Conservation (phyloP, 2,329 filamentous ascomycete genomes). For the Sarocladiaceae sp. region DNA sequence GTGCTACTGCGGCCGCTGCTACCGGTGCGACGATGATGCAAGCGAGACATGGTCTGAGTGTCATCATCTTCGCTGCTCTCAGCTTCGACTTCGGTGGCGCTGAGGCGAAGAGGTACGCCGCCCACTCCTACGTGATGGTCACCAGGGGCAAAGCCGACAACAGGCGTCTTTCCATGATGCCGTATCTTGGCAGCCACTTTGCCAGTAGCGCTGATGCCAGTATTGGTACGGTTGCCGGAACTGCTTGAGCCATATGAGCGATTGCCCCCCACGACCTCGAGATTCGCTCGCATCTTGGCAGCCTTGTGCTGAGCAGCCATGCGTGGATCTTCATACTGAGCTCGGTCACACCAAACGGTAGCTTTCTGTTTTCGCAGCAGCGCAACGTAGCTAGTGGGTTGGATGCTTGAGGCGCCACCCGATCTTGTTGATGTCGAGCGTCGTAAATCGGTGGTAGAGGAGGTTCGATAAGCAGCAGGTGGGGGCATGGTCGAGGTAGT, state of each 20-base stretch:
- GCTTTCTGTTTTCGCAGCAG: constrained; percentile 96
- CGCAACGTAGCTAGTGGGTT: constrained; percentile 79
- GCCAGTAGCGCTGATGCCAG: constrained; percentile 53
- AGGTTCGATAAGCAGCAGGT: constrained; percentile 50
- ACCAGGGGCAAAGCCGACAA: constrained; percentile 72
- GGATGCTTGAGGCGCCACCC: constrained; percentile 37
- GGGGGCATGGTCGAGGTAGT: constrained; percentile 63
- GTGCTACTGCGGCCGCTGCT: constrained; percentile 71
- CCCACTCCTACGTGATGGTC: constrained; percentile 67
- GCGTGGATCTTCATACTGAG: constrained; percentile 86
- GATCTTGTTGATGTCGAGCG: constrained; percentile 80
- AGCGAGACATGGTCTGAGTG: constrained; percentile 34
- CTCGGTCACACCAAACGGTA: constrained; percentile 95
- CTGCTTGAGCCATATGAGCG: constrained; percentile 35
- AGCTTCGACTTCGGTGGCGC: constrained; percentile 90
- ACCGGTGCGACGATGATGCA: constrained; percentile 63
- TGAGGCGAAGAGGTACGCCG: constrained; percentile 84
- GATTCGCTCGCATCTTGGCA: constrained; percentile 78
- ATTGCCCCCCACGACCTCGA: constrained; percentile 67
- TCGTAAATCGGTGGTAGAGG: constrained; percentile 53
- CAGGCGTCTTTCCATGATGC: constrained; percentile 74
- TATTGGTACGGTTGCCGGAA: constrained; percentile 47
- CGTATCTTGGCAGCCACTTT: constrained; percentile 80
- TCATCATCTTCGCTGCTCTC: constrained; percentile 77
- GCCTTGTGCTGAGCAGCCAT: constrained; percentile 75